Conservation (phyloP, 1,139 yeast species). For the Scheffersomyces quercinus region DNA sequence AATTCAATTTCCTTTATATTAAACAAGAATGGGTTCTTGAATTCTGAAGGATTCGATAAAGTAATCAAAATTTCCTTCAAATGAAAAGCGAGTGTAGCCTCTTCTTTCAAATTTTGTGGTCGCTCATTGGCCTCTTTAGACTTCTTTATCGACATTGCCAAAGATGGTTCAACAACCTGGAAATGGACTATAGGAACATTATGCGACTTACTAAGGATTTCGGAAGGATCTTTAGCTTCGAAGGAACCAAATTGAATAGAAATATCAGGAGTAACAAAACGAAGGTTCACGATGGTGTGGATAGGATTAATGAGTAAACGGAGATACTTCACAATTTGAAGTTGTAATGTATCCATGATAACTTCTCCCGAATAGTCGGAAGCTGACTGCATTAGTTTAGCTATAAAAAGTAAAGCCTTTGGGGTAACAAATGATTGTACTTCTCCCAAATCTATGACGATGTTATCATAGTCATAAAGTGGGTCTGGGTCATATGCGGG, state of each 20-base stretch:
- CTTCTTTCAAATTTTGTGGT: slow-evolving; percentile 4
- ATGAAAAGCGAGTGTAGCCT: slow-evolving; percentile 31
- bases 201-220: slow-evolving; percentile 17
- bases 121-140: slow-evolving; percentile 7
- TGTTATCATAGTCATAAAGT: slow-evolving; percentile 52
- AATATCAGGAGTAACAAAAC: slow-evolving; percentile 53
- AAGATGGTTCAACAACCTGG: slow-evolving; percentile 36
- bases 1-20: slow-evolving; percentile 33
- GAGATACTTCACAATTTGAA: slow-evolving; percentile 53
- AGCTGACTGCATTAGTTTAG: slow-evolving; percentile 31
- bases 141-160: slow-evolving; percentile 26
- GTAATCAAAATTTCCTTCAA: slow-evolving; percentile 27
- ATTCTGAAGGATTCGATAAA: slow-evolving; percentile 24
- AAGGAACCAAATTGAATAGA: slow-evolving; percentile 48
- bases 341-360: slow-evolving; percentile 65
- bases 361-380: slow-evolving; percentile 43
- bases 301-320: slow-evolving; percentile 34
- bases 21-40: slow-evolving; percentile 22
- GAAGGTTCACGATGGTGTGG: slow-evolving; percentile 42
- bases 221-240: slow-evolving; percentile 16
- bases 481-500: slow-evolving; percentile 47
- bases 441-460: slow-evolving; percentile 54
- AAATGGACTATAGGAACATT: slow-evolving; percentile 26
- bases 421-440: slow-evolving; percentile 42
- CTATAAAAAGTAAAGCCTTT: slow-evolving; percentile 26